phyloP scores from a whole-genome alignment of 768 basidiomycete species.

The Macrolepiota dolichaula region DNA sequence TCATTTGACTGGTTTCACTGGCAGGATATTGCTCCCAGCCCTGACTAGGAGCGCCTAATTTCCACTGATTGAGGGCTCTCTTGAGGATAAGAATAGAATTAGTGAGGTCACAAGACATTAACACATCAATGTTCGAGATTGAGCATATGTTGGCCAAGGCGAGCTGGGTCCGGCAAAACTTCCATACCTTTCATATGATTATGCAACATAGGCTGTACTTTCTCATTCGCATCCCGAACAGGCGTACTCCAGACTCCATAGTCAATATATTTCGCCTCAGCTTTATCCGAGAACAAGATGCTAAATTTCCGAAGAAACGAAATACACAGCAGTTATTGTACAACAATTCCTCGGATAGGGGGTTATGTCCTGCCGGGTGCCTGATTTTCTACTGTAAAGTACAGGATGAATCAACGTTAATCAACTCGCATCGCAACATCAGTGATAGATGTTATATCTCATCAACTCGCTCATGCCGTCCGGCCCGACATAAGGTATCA shows the following conservation, averaged over 20 bases:
- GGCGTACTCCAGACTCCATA: too few species aligned
- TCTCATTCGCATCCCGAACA: too few species aligned
- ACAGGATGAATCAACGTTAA: not conserved
- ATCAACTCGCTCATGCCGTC: not conserved
- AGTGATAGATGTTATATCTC: not conserved
- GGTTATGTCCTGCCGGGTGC: not conserved
- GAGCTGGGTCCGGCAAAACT: not conserved
- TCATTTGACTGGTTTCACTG: conserved; percentile 10
- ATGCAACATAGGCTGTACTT: not conserved
- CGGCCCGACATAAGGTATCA: too few species aligned
- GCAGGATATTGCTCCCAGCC: too few species aligned
- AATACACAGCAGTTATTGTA: not conserved
- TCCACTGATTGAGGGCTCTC: not conserved
- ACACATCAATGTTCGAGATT: not conserved
- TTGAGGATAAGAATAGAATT: not conserved
- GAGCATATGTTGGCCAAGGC: not conserved
- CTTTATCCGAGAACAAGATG: not conserved
- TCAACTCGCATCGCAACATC: not conserved
- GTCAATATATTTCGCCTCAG: too few species aligned
- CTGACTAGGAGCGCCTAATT: not conserved
- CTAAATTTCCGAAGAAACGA: not conserved
- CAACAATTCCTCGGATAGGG: not conserved
- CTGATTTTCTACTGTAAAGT: not conserved
- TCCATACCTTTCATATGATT: not conserved
- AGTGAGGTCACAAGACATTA: not conserved